Evolutionary conservation across 306 rosid species (phyloP).

Genomic region (Astragalus glycyphyllos): DNA sequence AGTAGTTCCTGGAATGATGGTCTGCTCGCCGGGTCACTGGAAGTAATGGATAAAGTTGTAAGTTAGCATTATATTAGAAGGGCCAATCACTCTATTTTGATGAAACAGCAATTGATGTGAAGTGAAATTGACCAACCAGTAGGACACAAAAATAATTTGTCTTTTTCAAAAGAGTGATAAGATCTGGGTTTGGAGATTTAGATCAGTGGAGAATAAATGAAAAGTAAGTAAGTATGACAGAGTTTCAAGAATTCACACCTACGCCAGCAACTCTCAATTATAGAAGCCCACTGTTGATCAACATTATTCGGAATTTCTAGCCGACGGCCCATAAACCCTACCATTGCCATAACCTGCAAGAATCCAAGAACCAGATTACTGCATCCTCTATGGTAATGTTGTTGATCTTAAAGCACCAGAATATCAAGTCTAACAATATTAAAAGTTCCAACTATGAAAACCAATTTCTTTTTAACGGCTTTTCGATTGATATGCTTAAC

Average conservation of each 20-base stretch:
- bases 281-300: slow-evolving; percentile 83
- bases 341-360: slow-evolving; percentile 94
- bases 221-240: slow-evolving; percentile 17
- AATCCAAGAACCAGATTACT: slow-evolving; percentile 32
- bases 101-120: too few relatives aligned
- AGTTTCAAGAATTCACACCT: slow-evolving; percentile 54
- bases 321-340: slow-evolving; percentile 94
- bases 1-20: slow-evolving; percentile 85
- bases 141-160: neutral
- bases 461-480: neutral
- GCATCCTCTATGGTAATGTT: neutral
- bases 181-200: slow-evolving; percentile 19
- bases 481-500: slow-evolving; percentile 7
- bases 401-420: slow-evolving; percentile 6
- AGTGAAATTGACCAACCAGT: too few relatives aligned
- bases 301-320: slow-evolving; percentile 88
- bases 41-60: slow-evolving; percentile 32
- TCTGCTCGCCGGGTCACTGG: slow-evolving; percentile 76
- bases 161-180: slow-evolving; percentile 11
- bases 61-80: slow-evolving; percentile 28
- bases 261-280: slow-evolving; percentile 95
- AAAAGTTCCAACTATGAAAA: slow-evolving; percentile 18
- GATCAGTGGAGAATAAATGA: slow-evolving; percentile 14
- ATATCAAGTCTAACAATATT: slow-evolving; percentile 15
- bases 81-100: too few relatives aligned